Conservation (phyloP, 2,329 filamentous ascomycete genomes). For the Zymoseptoria crescenta region DNA sequence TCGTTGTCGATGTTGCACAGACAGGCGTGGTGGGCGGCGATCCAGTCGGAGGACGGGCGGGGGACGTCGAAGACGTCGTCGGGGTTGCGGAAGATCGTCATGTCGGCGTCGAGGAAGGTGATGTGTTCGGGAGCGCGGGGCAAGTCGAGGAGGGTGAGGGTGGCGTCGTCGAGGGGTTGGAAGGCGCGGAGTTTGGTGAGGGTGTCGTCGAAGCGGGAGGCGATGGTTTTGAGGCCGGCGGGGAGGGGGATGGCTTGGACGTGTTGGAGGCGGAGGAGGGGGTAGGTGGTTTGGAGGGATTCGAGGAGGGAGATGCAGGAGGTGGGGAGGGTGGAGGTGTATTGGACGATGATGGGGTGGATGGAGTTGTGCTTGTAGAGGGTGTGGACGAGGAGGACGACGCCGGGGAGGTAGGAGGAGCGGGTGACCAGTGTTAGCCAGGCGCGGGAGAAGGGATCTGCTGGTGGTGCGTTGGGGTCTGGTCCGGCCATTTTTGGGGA, state of each 20-base stretch:
- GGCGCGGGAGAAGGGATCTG: constrained; percentile 7
- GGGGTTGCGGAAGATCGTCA: constrained; percentile 40
- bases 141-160: background rate
- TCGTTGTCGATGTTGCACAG: constrained; percentile 47
- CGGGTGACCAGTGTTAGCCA: constrained; percentile 42
- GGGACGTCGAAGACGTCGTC: constrained; percentile 42
- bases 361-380: constrained; percentile 38
- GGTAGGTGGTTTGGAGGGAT: constrained; percentile 35
- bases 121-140: constrained; percentile 28
- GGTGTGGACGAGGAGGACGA: constrained; percentile 44
- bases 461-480: constrained; percentile 5
- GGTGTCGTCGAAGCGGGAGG: constrained; percentile 46
- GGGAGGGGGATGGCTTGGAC: constrained; percentile 10
- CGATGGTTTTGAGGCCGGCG: constrained; percentile 30
- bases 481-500: constrained; percentile 6
- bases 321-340: constrained; percentile 38
- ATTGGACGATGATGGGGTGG: constrained; percentile 44
- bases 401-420: constrained; percentile 46
- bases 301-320: constrained; percentile 36
- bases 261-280: constrained; percentile 34
- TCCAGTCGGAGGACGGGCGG: constrained; percentile 29
- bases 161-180: constrained; percentile 29
- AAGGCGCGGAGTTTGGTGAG: constrained; percentile 51
- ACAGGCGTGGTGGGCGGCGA: constrained; percentile 45
- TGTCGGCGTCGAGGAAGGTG: constrained; percentile 48